Base-by-base conservation (phyloP, 2,329 filamentous ascomycete species). In the Dothideomycetidae sp. region DNA sequence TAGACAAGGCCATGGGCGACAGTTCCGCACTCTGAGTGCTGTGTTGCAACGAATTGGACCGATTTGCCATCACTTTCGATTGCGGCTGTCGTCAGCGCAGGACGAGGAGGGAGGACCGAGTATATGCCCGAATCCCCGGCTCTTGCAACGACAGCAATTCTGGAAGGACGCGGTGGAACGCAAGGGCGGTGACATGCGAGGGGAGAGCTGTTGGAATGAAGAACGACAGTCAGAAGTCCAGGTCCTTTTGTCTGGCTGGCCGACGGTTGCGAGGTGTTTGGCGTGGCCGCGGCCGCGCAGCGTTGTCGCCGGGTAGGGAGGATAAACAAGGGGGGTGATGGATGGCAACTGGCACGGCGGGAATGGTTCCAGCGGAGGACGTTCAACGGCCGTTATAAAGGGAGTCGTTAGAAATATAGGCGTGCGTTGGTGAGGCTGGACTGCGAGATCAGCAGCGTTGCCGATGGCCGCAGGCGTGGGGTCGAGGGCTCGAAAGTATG, bases 1-100 rank as follows among this genome's bases (percentile, higher is more conserved):
- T 41, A 16, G 34, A 38, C 16, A 44, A 28, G 9, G 41, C 41
- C 31, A 43, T 37, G 10, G 37, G 42, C 14, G 42, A 44, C 10
- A 44, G 28, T 16, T 40, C 31, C n/a, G 38, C 33, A 31, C 28
- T 40, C 28, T 35, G 38, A 11, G 38, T 26, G 21, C 32, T 31
- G 19, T 13, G 19, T 15, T 39, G 5, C n/a, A 26, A n/a, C 7
- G 21, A 26, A 26, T 26, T 26, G n/a, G 21, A 26, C 21, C 21
- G 21, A 26, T 26, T 26, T n/a, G 21, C 21, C 21, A 26, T 26
- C 7, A 26, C n/a, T 26, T n/a, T 7, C 21, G 7, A 26, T 26
- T 26, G 21, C n/a, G 7, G 21, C 21, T 26, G 21, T n/a, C 21
- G n/a, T n/a, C n/a, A n/a, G 21, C n/a, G n/a, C n/a, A n/a, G n/a